Evolutionary conservation across 1,284 basidiomycete species (phyloP), one percentile per base, ranked within the genome.

Genomic region (Moniliophthora roreri): DNA sequence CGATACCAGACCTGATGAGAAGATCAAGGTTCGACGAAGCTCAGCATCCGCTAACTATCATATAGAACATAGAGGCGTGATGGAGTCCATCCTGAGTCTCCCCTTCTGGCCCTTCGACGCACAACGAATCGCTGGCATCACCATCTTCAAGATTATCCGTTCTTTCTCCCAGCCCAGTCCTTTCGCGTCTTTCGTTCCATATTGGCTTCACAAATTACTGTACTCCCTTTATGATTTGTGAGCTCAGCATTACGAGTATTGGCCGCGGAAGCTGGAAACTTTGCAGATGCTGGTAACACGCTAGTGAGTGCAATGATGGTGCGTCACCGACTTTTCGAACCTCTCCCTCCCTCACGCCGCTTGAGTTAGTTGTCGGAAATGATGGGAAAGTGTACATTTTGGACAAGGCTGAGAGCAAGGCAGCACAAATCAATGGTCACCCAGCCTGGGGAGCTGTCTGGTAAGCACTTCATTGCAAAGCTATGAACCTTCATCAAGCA

Each of bases 371-470:
- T 55, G 63, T 82, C 39, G 80, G 81, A 0, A 81, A 79, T 59
- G 68, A 74, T 35, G 67, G 82, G 55, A 80, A 76, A 60, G 76
- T 82, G 4, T 79, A 80, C 60, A 78, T 82, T 8, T 64, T 81
- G 42, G 81, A 84, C 69, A 83, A 84, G 66, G 78, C 79, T n/a
- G 77, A 85, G 59, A 74, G 74, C 46, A 90, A 91, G 67, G 77
- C 79, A 3, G 74, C 79, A 15, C 73, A 73, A 46, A 73, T 87
- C 53, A 74, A 75, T 47, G 80, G 76, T 0, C 80, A 81, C 61
- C 69, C 79, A 16, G 79, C 77, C 0, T 81, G 79, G 80, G 79
- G 73, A 28, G 60, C 74, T 9, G 74, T 74, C 10, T 79, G 79
- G 75, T 75, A 26, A 35, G 69, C 64, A 32, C 16, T 26, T 39